A percentile compares a stretch with the other conserved stretches of the same genome.
These are phyloP conservation scores for Pseudogymnoascus sp. DNA, from an alignment of 2,329 filamentous ascomycete species.

Conservation along the genomic window DNA sequence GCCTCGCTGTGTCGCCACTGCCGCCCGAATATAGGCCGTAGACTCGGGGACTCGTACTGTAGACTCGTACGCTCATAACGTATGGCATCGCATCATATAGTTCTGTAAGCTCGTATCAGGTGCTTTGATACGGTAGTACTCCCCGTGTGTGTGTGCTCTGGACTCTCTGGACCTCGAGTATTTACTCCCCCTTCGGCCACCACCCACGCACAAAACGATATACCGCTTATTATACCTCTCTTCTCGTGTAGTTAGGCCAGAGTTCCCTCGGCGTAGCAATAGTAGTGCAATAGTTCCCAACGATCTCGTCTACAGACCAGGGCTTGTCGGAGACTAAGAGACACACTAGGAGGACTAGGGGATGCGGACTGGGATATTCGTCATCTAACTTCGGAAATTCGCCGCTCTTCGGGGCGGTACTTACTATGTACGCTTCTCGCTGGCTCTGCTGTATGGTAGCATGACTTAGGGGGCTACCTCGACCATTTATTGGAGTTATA, in stretches of 20 bases:
- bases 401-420: neutral
- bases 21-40: neutral
- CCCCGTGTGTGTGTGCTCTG: neutral
- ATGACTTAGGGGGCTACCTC: neutral
- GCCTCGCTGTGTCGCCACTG: neutral
- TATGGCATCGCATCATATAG: neutral
- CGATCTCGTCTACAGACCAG: slow-evolving; percentile 1
- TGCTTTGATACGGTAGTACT: neutral
- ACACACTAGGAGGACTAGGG: neutral
- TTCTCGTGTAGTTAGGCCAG: neutral
- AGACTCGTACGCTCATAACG: neutral
- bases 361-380: slow-evolving; percentile 5
- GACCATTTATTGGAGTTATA: neutral
- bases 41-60: too few relatives aligned
- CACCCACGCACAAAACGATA: neutral
- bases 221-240: neutral
- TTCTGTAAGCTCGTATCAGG: neutral
- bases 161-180: neutral
- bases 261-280: slow-evolving; percentile 3
- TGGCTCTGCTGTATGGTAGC: neutral
- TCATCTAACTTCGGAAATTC: slow-evolving; percentile 8
- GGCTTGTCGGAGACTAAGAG: slow-evolving; percentile 4
- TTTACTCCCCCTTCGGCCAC: neutral
- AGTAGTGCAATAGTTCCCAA: neutral
- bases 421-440: neutral